Evolutionary conservation across 1,139 yeast species (phyloP).

Genomic region (Nakaseomyces sp.): DNA sequence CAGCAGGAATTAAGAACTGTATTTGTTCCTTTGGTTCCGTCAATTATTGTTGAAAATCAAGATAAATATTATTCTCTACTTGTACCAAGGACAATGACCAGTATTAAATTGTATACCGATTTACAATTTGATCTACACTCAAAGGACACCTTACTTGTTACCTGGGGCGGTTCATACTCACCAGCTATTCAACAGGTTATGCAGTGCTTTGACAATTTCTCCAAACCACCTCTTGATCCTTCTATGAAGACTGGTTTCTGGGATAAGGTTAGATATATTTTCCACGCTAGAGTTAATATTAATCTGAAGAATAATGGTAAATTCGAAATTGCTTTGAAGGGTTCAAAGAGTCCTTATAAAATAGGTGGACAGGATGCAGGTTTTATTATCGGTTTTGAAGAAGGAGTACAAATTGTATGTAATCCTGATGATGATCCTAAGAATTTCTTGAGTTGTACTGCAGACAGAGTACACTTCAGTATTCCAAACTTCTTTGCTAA

Average conservation of each 20-base stretch:
- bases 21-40: slow-evolving; percentile 53
- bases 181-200: slow-evolving; percentile 79
- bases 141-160: slow-evolving; percentile 52
- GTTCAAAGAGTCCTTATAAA: slow-evolving; percentile 69
- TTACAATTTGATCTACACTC: slow-evolving; percentile 50
- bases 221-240: slow-evolving; percentile 77
- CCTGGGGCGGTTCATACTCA: slow-evolving; percentile 82
- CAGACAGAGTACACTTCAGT: slow-evolving; percentile 62
- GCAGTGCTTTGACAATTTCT: slow-evolving; percentile 72
- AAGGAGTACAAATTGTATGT: slow-evolving; percentile 50
- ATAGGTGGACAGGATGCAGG: slow-evolving; percentile 68
- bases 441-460: slow-evolving; percentile 52
- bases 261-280: slow-evolving; percentile 60
- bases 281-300: slow-evolving; percentile 48
- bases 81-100: slow-evolving; percentile 68
- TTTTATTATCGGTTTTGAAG: slow-evolving; percentile 68
- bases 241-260: slow-evolving; percentile 73
- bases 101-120: slow-evolving; percentile 65
- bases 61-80: slow-evolving; percentile 48
- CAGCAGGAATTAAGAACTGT: slow-evolving; percentile 49
- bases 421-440: slow-evolving; percentile 57
- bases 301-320: slow-evolving; percentile 45
- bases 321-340: slow-evolving; percentile 50
- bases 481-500: slow-evolving; percentile 58
- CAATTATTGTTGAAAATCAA: slow-evolving; percentile 31